A percentile compares a stretch with the other conserved stretches of the same genome.
Evolutionary conservation across 306 rosid genomes (phyloP).

Genomic region (Dryas drummondii): DNA sequence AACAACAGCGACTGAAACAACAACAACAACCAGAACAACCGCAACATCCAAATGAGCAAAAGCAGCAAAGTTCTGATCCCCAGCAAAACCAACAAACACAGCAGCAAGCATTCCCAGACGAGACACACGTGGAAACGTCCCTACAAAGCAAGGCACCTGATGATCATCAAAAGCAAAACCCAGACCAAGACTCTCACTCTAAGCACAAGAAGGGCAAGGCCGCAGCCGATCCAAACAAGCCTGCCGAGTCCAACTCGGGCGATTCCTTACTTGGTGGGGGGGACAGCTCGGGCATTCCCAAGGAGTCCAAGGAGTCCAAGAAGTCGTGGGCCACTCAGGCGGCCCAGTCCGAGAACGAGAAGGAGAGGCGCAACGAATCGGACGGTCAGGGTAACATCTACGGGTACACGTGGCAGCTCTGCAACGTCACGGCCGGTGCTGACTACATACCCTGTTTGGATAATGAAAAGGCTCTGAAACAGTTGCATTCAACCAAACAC

Average conservation of each 20-base stretch:
- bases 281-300: slow-evolving; percentile 39
- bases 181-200: not conserved
- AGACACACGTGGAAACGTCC: not conserved
- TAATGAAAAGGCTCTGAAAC: slow-evolving; percentile 61
- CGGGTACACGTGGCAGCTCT: slow-evolving; percentile 56
- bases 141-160: not conserved
- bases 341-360: slow-evolving; percentile 65
- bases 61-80: not conserved
- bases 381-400: slow-evolving; percentile 31
- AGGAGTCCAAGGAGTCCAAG: slow-evolving; percentile 57
- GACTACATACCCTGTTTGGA: slow-evolving; percentile 96
- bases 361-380: slow-evolving; percentile 58
- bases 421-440: slow-evolving; percentile 65
- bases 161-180: not conserved
- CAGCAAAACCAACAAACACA: no score
- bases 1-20: not conserved
- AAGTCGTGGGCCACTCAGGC: slow-evolving; percentile 73
- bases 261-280: slow-evolving; percentile 29
- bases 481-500: slow-evolving; percentile 50
- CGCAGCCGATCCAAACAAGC: no score
- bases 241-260: slow-evolving; percentile 26
- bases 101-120: not conserved
- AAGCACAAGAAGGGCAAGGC: slow-evolving; percentile 17
- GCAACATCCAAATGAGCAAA: not conserved
- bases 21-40: not conserved